Percentiles rank a stretch among this genome's conserved stretches.
phyloP scores from a whole-genome alignment of 805 yeast species.

The Wickerhamiella australiensis region DNA sequence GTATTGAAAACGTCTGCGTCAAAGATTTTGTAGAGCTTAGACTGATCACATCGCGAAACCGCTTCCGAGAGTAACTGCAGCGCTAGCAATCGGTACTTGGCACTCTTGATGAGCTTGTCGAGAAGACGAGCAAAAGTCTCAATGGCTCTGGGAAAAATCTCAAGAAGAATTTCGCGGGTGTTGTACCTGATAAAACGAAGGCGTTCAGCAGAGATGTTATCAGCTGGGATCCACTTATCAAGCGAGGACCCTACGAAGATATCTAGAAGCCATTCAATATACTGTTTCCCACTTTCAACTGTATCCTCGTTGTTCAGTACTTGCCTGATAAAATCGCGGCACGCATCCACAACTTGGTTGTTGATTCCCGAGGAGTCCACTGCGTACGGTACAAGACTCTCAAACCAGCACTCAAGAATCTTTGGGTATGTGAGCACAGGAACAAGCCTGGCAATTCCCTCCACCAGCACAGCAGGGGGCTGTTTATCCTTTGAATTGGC shows the following conservation, averaged over 20 bases:
- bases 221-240: conserved; percentile 16
- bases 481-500: conserved; percentile 13
- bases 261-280: conserved; percentile 23
- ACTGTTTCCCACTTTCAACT: conserved; percentile 11
- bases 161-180: conserved; percentile 32
- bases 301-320: conserved; percentile 13
- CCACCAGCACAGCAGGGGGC: conserved; percentile 24
- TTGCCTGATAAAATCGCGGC: conserved; percentile 26
- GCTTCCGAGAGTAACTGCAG: conserved; percentile 30
- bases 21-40: conserved; percentile 20
- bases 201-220: conserved; percentile 34
- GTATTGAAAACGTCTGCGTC: conserved; percentile 21
- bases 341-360: conserved; percentile 28
- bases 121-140: conserved; percentile 30
- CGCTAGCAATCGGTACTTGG: conserved; percentile 31
- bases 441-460: conserved; percentile 24
- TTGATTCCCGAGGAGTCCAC: conserved; percentile 48
- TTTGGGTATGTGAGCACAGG: conserved; percentile 25
- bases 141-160: conserved; percentile 35
- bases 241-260: conserved; percentile 19
- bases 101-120: conserved; percentile 29
- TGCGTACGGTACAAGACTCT: conserved; percentile 38
- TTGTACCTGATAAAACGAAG: conserved; percentile 38
- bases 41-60: conserved; percentile 18
- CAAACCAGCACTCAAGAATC: conserved; percentile 37